Conservation (phyloP, 2,329 filamentous ascomycete species). For the Malbranchea zuffiana region DNA sequence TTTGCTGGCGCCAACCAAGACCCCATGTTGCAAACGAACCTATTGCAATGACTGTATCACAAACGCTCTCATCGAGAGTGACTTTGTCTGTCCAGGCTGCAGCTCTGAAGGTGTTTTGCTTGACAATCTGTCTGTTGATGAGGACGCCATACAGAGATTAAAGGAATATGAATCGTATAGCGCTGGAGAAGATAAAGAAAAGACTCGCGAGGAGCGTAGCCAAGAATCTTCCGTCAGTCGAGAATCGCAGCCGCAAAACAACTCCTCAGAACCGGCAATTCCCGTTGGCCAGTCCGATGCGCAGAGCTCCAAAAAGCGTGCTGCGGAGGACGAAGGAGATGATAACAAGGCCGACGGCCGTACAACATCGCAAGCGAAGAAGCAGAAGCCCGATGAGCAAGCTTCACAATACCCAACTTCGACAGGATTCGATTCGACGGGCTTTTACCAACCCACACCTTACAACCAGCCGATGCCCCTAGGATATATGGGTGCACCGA, state of each 20-base stretch:
- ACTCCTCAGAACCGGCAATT: conserved; percentile 15
- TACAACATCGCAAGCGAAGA: conserved; percentile 29
- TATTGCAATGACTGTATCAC: conserved; percentile 99
- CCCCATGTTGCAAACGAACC: conserved; percentile 93
- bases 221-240: conserved; percentile 13
- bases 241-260: neutral
- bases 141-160: conserved; percentile 66
- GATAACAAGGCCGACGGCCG: conserved; percentile 47
- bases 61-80: conserved; percentile 95
- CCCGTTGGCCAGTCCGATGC: conserved; percentile 25
- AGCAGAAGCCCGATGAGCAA: conserved; percentile 35
- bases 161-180: conserved; percentile 56
- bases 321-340: conserved; percentile 57
- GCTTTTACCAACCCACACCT: conserved; percentile 16
- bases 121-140: conserved; percentile 77
- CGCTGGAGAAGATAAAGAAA: conserved; percentile 33
- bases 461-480: conserved; percentile 30
- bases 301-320: conserved; percentile 59
- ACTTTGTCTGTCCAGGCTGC: conserved; percentile 91
- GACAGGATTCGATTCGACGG: conserved; percentile 9
- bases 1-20: conserved; percentile 98
- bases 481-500: conserved; percentile 24
- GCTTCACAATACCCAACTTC: neutral
- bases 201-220: conserved; percentile 12
- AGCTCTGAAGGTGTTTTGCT: conserved; percentile 82